These are phyloP conservation scores for Rasamsonia emersonii DNA, from an alignment of 2,329 filamentous ascomycete genomes.

Conservation along the genomic window DNA sequence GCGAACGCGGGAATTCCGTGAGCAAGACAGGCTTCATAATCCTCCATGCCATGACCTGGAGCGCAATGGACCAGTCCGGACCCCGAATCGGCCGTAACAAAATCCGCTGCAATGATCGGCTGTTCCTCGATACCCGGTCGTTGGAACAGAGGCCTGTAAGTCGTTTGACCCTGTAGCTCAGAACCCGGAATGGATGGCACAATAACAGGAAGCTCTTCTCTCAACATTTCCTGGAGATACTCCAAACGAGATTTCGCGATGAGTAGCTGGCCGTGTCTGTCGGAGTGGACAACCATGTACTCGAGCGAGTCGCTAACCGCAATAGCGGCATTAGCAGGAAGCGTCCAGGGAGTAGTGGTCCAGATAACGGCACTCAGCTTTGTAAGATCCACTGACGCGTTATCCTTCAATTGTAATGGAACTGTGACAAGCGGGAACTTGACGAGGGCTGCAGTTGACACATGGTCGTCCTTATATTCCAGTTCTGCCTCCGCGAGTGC, in stretches of 20 bases:
- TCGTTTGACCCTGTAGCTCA: constrained; percentile 52
- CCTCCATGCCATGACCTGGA: constrained; percentile 92
- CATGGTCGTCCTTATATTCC: constrained; percentile 55
- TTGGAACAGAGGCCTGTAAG: constrained; percentile 64
- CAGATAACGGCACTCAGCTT: constrained; percentile 77
- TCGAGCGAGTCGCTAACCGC: constrained; percentile 66
- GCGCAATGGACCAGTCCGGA: constrained; percentile 92
- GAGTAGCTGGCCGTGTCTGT: constrained; percentile 53
- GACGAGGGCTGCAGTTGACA: constrained; percentile 56
- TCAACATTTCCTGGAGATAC: constrained; percentile 43
- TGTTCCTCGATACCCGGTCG: constrained; percentile 50
- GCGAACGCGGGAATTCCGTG: constrained; percentile 67
- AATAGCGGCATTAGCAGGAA: constrained; percentile 87
- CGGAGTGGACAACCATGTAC: constrained; percentile 59
- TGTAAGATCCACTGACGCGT: constrained; percentile 34
- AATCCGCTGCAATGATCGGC: constrained; percentile 72
- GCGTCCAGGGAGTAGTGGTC: constrained; percentile 97
- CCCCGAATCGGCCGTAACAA: constrained; percentile 83
- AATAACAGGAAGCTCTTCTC: constrained; percentile 44
- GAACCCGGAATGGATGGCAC: constrained; percentile 53
- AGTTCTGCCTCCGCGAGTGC: constrained; percentile 57
- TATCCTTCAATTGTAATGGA: constrained; percentile 35
- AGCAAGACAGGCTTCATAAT: constrained; percentile 72
- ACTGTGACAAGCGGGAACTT: constrained; percentile 59
- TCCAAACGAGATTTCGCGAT: constrained; percentile 64